Percentiles rank a stretch among this genome's conserved stretches.
These are phyloP conservation scores for Populus ilicifolia DNA, from an alignment of 345 rosid genomes.

Conservation along the genomic window DNA sequence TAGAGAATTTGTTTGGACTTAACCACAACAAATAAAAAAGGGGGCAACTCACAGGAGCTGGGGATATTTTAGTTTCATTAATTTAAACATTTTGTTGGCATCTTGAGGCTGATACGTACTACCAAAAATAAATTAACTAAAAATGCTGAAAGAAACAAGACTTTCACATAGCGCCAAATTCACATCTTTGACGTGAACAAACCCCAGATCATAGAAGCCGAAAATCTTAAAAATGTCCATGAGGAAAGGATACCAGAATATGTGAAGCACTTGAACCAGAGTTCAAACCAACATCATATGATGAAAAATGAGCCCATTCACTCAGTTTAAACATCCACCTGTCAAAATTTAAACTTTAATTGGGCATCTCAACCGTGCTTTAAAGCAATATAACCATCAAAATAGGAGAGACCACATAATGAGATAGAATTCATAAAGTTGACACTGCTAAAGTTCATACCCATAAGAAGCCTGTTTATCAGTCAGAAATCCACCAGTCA, in stretches of 20 bases:
- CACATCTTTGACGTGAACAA: neutral
- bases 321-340: constrained; percentile 96
- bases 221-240: neutral
- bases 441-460: constrained; percentile 36
- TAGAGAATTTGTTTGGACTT: neutral
- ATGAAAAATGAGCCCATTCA: constrained; percentile 89
- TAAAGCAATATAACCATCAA: constrained; percentile 1
- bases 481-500: constrained; percentile 96
- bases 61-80: neutral
- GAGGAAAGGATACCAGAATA: constrained; percentile 56
- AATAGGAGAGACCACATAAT: neutral
- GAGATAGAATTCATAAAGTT: neutral
- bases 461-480: constrained; percentile 93
- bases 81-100: neutral
- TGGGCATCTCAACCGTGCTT: neutral
- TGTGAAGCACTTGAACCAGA: constrained; percentile 89
- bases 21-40: neutral
- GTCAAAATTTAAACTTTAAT: constrained; percentile 7
- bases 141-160: neutral
- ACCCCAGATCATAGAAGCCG: neutral
- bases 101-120: neutral
- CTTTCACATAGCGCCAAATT: neutral
- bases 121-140: neutral
- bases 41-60: neutral
- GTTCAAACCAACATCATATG: constrained; percentile 82